Base-by-base conservation (phyloP, 192 early-diverging fungal species). In the Coemansia sp. region DNA sequence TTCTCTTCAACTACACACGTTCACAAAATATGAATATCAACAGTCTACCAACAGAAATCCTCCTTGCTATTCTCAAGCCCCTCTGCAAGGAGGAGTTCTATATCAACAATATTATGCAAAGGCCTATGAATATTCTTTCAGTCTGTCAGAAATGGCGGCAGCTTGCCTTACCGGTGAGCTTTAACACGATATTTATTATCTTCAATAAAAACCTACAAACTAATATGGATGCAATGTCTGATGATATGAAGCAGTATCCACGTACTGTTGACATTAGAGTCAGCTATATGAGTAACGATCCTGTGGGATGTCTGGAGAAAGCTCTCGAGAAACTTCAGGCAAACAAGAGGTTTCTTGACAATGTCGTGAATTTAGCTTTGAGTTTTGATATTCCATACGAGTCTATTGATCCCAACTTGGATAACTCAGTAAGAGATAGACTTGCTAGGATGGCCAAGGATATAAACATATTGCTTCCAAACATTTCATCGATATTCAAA, bases 11-110 rank as follows among this genome's bases (percentile, higher is more conserved):
- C 32, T 1, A 32, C 2, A 32, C 19, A 49, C 0, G 4, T 6
- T 49, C 16, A 37, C 38, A 12, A 37, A 67, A 58, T 6, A 67
- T 57, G 54, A 7, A 56, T 26, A 26, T 56, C 9, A 56, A 56
- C 54, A 56, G 13, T 38, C 23, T 56, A 23, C 54, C 54, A 13
- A 0, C 18, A 13, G 54, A 56, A 12, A 38, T 56, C 12, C 0
- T 56, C 26, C 4, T 9, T 9, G 9, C 21, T 37, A 56, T 56
- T 23, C 23, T 56, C 21, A 9, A 38, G 1, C 54, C 54, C 5
- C 6, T 56, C 3, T 26, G 54, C 32, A 23, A 56, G 54, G 23
- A 26, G 11, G 23, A 23, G 23, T 15, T 26, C 23, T 56, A 56
- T 15, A 21, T 6, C 5, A 15, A 4, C 9, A 15, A 2, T 26